A percentile compares a stretch with the other conserved stretches of the same genome.
These are phyloP conservation scores for Ramularia endophylla DNA, from an alignment of 2,329 filamentous ascomycete genomes.

Conservation along the genomic window DNA sequence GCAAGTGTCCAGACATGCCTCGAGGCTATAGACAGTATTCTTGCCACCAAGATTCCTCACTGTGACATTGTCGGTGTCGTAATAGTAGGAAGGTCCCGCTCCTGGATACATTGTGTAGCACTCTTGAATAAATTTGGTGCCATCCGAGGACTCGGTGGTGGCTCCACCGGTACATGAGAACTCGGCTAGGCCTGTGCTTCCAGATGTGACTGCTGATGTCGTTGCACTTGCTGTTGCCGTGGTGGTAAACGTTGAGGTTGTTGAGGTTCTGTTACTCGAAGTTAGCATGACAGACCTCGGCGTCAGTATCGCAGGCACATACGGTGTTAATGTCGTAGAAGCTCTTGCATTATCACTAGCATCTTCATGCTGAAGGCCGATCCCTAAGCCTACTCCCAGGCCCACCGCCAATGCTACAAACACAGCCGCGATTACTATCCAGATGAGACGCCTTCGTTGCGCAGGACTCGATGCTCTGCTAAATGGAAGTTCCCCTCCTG, in stretches of 20 bases:
- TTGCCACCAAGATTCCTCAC: constrained; percentile 8
- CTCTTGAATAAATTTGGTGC: constrained; percentile 8
- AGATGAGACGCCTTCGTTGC: constrained; percentile 5
- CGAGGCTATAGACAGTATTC: constrained; percentile 11
- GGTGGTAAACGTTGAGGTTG: background rate
- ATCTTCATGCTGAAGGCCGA: constrained; percentile 5
- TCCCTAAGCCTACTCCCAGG: constrained; percentile 7
- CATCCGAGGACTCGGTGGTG: constrained; percentile 2
- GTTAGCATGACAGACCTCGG: background rate
- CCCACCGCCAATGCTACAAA: constrained; percentile 8
- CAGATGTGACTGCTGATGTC: constrained; percentile 7
- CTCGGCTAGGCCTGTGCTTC: constrained; percentile 12
- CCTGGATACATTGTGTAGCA: constrained; percentile 10
- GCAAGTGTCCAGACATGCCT: constrained; percentile 9
- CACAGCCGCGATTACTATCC: constrained; percentile 6
- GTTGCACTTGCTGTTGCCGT: background rate
- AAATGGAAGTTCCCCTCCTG: background rate
- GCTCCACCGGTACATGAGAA: constrained; percentile 10
- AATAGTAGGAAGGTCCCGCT: constrained; percentile 9
- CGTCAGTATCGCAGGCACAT: background rate
- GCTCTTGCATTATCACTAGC: constrained; percentile 2
- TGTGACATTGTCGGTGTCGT: constrained; percentile 6
- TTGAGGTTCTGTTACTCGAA: background rate
- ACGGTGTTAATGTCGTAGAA: background rate
- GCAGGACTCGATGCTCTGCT: background rate